A percentile compares a stretch with the other conserved stretches of the same genome.
phyloP scores from a whole-genome alignment of 2,329 filamentous ascomycete genomes.

The Colletotrichum shisoi region DNA sequence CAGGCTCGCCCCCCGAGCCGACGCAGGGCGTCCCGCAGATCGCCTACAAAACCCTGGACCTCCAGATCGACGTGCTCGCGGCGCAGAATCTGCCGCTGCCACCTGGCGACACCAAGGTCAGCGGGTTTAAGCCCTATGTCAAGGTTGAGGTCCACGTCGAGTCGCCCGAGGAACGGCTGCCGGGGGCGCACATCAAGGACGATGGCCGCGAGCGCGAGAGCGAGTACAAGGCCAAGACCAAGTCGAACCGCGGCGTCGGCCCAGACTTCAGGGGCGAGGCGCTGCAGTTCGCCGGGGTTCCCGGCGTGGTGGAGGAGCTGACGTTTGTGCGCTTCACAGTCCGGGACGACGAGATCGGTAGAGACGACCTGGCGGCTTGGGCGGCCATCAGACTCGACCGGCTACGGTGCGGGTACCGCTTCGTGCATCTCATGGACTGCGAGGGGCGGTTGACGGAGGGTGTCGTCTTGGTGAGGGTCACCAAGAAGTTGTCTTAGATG shows the following conservation, averaged over 20 bases:
- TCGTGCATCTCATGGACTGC: constrained; percentile 77
- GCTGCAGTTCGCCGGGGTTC: constrained; percentile 64
- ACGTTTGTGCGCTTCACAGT: constrained; percentile 84
- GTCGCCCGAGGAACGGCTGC: constrained; percentile 57
- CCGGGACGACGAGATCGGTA: constrained; percentile 82
- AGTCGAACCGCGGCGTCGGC: constrained; percentile 64
- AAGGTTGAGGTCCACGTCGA: constrained; percentile 87
- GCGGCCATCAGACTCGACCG: constrained; percentile 86
- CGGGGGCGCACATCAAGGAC: constrained; percentile 51
- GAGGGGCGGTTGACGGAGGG: constrained; percentile 72
- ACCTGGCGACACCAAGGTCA: constrained; percentile 56
- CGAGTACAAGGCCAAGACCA: constrained; percentile 67
- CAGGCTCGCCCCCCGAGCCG: constrained; percentile 36
- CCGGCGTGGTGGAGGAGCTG: constrained; percentile 70
- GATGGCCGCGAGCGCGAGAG: constrained; percentile 52
- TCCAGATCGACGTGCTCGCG: constrained; percentile 77
- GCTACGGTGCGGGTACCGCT: constrained; percentile 75
- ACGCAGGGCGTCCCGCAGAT: constrained; percentile 45
- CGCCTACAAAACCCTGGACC: constrained; percentile 67
- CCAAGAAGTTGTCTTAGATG: constrained; percentile 59
- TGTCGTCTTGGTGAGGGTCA: constrained; percentile 75
- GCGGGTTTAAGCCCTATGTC: constrained; percentile 78
- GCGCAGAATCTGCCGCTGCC: constrained; percentile 79
- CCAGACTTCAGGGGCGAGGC: constrained; percentile 69
- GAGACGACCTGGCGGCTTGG: constrained; percentile 85